These are phyloP conservation scores for Hortaea werneckii DNA, from an alignment of 2,329 filamentous ascomycete species.

Conservation along the genomic window DNA sequence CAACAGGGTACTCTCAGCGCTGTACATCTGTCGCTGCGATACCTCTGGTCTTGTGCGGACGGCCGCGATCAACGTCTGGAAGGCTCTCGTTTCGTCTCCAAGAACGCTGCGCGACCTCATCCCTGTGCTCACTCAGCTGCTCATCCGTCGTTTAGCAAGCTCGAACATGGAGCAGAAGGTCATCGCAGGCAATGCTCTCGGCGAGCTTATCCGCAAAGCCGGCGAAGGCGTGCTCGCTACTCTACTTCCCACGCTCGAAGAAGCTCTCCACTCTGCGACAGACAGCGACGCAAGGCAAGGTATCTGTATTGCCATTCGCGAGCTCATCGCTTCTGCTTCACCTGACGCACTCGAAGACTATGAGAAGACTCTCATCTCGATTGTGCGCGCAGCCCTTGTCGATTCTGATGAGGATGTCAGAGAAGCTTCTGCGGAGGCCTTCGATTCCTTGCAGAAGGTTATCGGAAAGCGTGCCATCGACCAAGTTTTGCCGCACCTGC, in stretches of 20 bases:
- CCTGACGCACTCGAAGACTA: constrained; percentile 85
- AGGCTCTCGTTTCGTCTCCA: constrained; percentile 85
- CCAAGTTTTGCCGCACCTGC: constrained; percentile 84
- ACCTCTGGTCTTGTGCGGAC: constrained; percentile 84
- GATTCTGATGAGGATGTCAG: constrained; percentile 83
- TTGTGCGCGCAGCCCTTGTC: constrained; percentile 84
- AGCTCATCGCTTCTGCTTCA: constrained; percentile 82
- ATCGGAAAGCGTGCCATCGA: constrained; percentile 91
- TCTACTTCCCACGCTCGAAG: constrained; percentile 81
- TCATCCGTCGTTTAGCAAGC: constrained; percentile 87
- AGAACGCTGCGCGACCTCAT: constrained; percentile 90
- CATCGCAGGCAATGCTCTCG: constrained; percentile 92
- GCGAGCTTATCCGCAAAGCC: constrained; percentile 92
- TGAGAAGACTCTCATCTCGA: constrained; percentile 88
- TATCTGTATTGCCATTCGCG: constrained; percentile 90
- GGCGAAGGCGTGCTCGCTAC: constrained; percentile 86
- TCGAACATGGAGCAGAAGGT: constrained; percentile 98
- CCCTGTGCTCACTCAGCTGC: constrained; percentile 85
- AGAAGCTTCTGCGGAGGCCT: constrained; percentile 92
- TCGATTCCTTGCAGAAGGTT: constrained; percentile 87
- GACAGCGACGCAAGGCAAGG: constrained; percentile 92
- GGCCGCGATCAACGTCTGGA: constrained; percentile 90
- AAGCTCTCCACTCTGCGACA: constrained; percentile 75
- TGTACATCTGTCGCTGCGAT: constrained; percentile 96
- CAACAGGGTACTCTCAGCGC: constrained; percentile 91